A percentile compares a stretch with the other conserved stretches of the same genome.
These are phyloP conservation scores for Aspergillus ustus DNA, from an alignment of 2,329 filamentous ascomycete species.

Conservation along the genomic window DNA sequence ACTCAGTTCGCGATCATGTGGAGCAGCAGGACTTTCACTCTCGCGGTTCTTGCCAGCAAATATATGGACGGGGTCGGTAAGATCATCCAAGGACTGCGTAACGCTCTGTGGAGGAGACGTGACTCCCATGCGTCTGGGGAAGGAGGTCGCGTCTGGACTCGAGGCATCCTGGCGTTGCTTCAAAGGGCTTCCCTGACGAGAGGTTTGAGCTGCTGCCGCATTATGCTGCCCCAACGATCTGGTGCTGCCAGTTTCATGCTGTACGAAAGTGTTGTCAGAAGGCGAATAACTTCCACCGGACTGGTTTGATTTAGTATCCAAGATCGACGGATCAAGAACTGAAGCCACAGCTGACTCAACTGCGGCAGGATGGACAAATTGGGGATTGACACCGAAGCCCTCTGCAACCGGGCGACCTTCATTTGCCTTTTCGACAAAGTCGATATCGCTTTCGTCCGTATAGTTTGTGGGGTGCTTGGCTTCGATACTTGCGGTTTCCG, in stretches of 20 bases:
- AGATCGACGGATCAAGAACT: conserved; percentile 78
- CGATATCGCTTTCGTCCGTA: conserved; percentile 61
- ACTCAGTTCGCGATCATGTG: conserved; percentile 33
- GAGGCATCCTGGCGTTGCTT: conserved; percentile 48
- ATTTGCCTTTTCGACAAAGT: conserved; percentile 62
- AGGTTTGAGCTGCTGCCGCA: conserved; percentile 27
- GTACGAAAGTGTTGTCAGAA: conserved; percentile 46
- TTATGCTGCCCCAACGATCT: conserved; percentile 26
- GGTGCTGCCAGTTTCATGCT: conserved; percentile 35
- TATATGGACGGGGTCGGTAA: conserved; percentile 59
- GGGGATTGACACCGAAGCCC: conserved; percentile 72
- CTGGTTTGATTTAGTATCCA: conserved; percentile 65
- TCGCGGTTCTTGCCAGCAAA: conserved; percentile 76
- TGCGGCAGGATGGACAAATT: conserved; percentile 73
- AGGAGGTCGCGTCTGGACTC: conserved; percentile 43
- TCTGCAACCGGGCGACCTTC: conserved; percentile 73
- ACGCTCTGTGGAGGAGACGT: conserved; percentile 62
- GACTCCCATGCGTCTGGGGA: conserved; percentile 45
- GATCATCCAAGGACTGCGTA: conserved; percentile 51
- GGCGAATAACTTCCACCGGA: conserved; percentile 52
- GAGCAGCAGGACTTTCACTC: conserved; percentile 56
- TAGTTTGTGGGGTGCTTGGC: conserved; percentile 57
- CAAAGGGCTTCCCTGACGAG: conserved; percentile 49
- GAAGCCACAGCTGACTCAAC: conserved; percentile 93
- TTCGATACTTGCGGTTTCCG: conserved; percentile 54